Evolutionary conservation across 164 flowering plant genomes (phyloP).

Genomic region (Vitis riparia): DNA sequence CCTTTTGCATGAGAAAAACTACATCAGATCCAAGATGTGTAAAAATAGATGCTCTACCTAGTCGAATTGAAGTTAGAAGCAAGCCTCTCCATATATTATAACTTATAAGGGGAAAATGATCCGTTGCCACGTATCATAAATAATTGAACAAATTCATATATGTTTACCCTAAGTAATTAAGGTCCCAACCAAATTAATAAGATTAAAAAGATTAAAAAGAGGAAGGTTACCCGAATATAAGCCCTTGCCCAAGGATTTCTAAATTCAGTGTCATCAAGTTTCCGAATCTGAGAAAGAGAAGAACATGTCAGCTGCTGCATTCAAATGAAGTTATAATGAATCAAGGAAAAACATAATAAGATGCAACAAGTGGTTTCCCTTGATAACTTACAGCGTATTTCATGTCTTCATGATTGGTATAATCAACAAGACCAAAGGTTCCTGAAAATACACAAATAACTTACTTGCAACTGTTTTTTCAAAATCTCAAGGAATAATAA

Average conservation of each 20-base stretch:
- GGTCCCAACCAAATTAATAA: neutral
- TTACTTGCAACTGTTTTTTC: too few species aligned
- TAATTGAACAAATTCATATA: constrained; percentile 1
- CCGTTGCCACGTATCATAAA: neutral
- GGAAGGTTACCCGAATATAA: constrained; percentile 67
- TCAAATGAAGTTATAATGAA: neutral
- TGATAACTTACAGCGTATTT: constrained; percentile 85
- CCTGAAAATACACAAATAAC: constrained; percentile 43
- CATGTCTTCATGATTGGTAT: constrained; percentile 93
- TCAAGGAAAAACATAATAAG: neutral
- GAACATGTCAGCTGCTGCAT: constrained; percentile 2
- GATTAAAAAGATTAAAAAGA: neutral
- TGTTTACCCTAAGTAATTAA: too few species aligned
- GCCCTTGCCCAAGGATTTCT: constrained; percentile 85
- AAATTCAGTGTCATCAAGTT: constrained; percentile 94
- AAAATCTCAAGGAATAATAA: neutral
- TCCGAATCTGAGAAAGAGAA: constrained; percentile 59
- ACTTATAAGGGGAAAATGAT: neutral
- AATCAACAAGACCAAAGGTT: constrained; percentile 90
- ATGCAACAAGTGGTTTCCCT: neutral
- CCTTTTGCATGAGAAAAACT: neutral
- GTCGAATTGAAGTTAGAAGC: neutral
- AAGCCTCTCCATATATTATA: neutral
- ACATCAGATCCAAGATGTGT: neutral
- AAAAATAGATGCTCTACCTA: neutral